Conservation (phyloP, 2,329 filamentous ascomycete species). For the Ampelomyces quisqualis region DNA sequence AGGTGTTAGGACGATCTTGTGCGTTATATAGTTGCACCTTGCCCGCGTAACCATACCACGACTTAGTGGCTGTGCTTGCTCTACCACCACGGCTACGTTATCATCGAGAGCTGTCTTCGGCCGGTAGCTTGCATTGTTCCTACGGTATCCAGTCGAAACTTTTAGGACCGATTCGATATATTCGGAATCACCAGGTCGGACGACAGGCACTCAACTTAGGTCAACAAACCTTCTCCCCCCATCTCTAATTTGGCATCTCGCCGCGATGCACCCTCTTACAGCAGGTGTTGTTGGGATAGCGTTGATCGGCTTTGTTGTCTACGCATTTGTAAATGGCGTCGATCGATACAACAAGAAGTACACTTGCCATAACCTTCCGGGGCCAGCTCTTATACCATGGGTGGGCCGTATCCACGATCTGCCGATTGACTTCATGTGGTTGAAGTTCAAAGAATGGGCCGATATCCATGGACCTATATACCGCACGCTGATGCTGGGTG, state of each 20-base stretch:
- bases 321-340: slow-evolving; percentile 38
- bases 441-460: slow-evolving; percentile 52
- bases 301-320: slow-evolving; percentile 41
- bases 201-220: background rate
- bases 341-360: slow-evolving; percentile 41
- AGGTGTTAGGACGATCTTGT: slow-evolving; percentile 4
- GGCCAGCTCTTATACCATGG: slow-evolving; percentile 44
- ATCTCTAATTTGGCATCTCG: background rate
- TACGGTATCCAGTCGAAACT: background rate
- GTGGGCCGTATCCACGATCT: slow-evolving; percentile 41
- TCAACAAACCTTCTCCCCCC: background rate
- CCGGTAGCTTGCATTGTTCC: slow-evolving; percentile 1
- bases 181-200: background rate
- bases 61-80: background rate
- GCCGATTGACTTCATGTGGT: slow-evolving; percentile 48
- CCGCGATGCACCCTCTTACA: slow-evolving; percentile 46
- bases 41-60: slow-evolving; percentile 1
- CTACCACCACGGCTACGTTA: background rate
- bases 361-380: slow-evolving; percentile 43
- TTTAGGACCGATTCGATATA: background rate
- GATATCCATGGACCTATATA: slow-evolving; percentile 41
- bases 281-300: slow-evolving; percentile 41
- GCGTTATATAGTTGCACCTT: slow-evolving; percentile 19
- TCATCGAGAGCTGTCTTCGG: background rate
- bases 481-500: slow-evolving; percentile 43